Percentiles rank a stretch among this genome's conserved stretches.
These are phyloP conservation scores for Pythium aristosporum DNA, from an alignment of 352 stramenopile species.

Conservation along the genomic window DNA sequence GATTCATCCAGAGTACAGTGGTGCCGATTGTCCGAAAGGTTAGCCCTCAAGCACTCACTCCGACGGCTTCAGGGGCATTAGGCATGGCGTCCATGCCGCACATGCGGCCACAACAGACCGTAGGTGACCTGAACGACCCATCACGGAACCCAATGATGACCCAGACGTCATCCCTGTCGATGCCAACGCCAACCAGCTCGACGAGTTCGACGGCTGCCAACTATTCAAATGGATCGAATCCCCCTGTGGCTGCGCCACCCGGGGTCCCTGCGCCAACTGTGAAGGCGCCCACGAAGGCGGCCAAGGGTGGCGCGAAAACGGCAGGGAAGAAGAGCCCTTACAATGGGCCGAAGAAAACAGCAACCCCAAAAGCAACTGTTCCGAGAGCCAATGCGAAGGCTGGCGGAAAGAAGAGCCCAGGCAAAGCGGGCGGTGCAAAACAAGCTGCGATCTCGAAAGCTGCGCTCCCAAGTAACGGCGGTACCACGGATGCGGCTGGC, in stretches of 20 bases:
- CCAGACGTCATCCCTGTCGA: not conserved
- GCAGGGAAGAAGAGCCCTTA: constrained; percentile 24
- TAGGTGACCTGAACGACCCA: not conserved
- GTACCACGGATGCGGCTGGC: not conserved
- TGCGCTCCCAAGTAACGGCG: not conserved
- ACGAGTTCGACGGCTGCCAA: not conserved
- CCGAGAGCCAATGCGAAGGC: constrained; percentile 20
- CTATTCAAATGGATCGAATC: not conserved
- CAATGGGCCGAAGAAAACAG: constrained; percentile 16
- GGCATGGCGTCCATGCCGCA: not conserved
- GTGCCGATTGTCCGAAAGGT: constrained; percentile 77
- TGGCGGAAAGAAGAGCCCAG: constrained; percentile 22
- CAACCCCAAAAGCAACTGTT: constrained; percentile 18
- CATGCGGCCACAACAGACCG: constrained; percentile 2
- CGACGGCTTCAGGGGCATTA: constrained; percentile 3
- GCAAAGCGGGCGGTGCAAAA: constrained; percentile 8
- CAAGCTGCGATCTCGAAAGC: constrained; percentile 11
- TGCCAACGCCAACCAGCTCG: not conserved
- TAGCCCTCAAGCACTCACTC: constrained; percentile 18
- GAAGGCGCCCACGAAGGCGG: constrained; percentile 16
- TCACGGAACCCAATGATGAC: constrained; percentile 10
- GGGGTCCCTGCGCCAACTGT: not conserved
- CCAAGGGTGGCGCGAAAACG: constrained; percentile 18
- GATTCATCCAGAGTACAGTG: constrained; percentile 78
- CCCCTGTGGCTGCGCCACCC: not conserved